A percentile compares a stretch with the other conserved stretches of the same genome.
Conservation (phyloP, 805 yeast species). For the Torulaspora maleeae region DNA sequence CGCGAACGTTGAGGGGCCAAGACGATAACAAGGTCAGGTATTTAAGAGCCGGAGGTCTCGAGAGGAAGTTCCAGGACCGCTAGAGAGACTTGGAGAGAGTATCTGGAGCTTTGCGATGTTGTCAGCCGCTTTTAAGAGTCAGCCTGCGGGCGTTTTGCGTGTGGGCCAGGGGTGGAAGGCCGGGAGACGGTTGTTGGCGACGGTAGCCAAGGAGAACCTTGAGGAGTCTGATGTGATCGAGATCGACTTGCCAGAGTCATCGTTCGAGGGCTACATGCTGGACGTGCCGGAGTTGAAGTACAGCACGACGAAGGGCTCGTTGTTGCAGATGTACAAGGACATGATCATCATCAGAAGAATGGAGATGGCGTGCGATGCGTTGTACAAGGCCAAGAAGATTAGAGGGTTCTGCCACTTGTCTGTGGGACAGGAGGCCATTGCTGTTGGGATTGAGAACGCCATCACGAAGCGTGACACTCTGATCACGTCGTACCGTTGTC, state of each 20-base stretch:
- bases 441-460: slow-evolving; percentile 97
- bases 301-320: slow-evolving; percentile 72
- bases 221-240: slow-evolving; percentile 33
- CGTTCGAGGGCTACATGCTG: slow-evolving; percentile 82
- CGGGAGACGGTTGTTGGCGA: slow-evolving; percentile 12
- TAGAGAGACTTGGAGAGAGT: no score
- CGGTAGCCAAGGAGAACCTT: slow-evolving; percentile 13
- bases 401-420: slow-evolving; percentile 99
- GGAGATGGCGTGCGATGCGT: slow-evolving; percentile 98
- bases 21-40: background rate
- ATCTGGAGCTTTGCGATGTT: slow-evolving; percentile 3
- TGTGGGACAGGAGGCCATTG: slow-evolving; percentile 98
- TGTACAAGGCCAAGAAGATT: slow-evolving; percentile 96
- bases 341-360: slow-evolving; percentile 91
- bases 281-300: slow-evolving; percentile 66
- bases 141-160: background rate
- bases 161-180: background rate
- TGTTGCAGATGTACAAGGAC: slow-evolving; percentile 92
- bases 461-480: slow-evolving; percentile 79
- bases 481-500: slow-evolving; percentile 97
- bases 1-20: background rate
- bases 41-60: background rate
- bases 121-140: slow-evolving; percentile 12
- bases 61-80: background rate
- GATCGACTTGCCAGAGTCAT: slow-evolving; percentile 67